These are phyloP conservation scores for Apiotrichum brassicae DNA, from an alignment of 1,284 basidiomycete genomes.

Conservation along the genomic window DNA sequence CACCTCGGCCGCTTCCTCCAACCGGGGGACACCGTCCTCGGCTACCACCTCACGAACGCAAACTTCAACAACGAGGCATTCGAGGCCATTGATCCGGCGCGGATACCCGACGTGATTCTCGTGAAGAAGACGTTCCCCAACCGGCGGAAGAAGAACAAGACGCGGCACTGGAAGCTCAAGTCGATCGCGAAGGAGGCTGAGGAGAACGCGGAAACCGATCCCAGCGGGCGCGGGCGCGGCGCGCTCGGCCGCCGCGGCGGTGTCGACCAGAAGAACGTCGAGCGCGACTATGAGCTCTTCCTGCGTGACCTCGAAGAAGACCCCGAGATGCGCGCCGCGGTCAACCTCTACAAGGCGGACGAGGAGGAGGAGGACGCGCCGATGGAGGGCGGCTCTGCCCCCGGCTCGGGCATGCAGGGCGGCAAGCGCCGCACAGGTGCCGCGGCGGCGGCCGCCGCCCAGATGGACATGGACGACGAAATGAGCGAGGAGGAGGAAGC, in stretches of 20 bases:
- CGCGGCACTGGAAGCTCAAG: conserved; percentile 80
- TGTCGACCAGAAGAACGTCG: conserved; percentile 85
- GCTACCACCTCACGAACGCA: conserved; percentile 78
- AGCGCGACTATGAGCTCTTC: conserved; percentile 95
- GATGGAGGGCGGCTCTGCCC: conserved; percentile 44
- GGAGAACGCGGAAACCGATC: conserved; percentile 56
- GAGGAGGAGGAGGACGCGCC: conserved; percentile 37
- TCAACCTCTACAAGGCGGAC: conserved; percentile 78
- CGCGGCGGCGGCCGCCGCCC: conserved; percentile 47
- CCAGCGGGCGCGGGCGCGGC: conserved; percentile 57
- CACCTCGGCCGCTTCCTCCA: conserved; percentile 93
- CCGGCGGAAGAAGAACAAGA: conserved; percentile 79
- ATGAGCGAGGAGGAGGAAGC: conserved; percentile 67
- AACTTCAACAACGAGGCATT: conserved; percentile 93
- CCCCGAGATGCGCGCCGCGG: conserved; percentile 77
- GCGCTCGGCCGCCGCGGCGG: conserved; percentile 85
- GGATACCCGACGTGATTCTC: conserved; percentile 85
- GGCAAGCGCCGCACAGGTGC: conserved; percentile 50
- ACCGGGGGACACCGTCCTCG: conserved; percentile 87
- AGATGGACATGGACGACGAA: conserved; percentile 60
- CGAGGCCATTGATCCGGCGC: conserved; percentile 63
- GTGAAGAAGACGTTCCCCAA: conserved; percentile 96
- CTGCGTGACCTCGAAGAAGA: conserved; percentile 94
- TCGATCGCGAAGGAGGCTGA: conserved; percentile 92
- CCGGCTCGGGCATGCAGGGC: conserved; percentile 50